Evolutionary conservation across 2,329 filamentous ascomycete species (phyloP).

Genomic region (Aureobasidium musti): DNA sequence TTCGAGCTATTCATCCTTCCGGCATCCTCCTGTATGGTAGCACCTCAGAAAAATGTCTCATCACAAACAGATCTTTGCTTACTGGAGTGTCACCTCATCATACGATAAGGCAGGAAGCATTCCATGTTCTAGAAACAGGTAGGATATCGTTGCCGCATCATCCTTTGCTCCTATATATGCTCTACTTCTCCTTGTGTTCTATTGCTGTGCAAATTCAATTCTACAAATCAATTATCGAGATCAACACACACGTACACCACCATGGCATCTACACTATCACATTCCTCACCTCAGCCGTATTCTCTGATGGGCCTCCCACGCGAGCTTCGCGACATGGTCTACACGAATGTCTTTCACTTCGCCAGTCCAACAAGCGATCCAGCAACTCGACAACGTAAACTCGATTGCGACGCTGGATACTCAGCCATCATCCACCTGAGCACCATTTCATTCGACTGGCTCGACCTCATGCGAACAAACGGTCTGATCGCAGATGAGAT

Average conservation of each 20-base stretch:
- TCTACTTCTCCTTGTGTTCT: neutral
- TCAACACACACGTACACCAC: neutral
- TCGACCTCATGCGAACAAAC: constrained; percentile 18
- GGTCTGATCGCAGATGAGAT: constrained; percentile 17
- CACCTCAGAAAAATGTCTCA: neutral
- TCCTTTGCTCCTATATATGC: neutral
- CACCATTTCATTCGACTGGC: constrained; percentile 19
- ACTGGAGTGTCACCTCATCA: constrained; percentile 1
- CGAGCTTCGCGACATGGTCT: constrained; percentile 21
- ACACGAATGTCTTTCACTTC: constrained; percentile 9
- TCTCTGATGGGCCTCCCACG: constrained; percentile 8
- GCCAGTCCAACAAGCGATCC: neutral
- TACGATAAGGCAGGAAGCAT: neutral
- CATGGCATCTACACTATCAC: neutral
- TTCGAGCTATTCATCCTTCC: neutral
- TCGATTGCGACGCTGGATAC: neutral
- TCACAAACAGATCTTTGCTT: neutral
- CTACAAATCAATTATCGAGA: neutral
- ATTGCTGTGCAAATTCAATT: neutral
- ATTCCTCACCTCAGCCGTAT: neutral
- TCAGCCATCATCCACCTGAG: neutral
- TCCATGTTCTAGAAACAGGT: constrained; percentile 8
- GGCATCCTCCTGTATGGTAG: neutral
- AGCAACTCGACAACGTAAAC: neutral
- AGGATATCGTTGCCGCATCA: neutral